Conservation (phyloP, 73 alveolate species). For the Uronychia binucleata region DNA sequence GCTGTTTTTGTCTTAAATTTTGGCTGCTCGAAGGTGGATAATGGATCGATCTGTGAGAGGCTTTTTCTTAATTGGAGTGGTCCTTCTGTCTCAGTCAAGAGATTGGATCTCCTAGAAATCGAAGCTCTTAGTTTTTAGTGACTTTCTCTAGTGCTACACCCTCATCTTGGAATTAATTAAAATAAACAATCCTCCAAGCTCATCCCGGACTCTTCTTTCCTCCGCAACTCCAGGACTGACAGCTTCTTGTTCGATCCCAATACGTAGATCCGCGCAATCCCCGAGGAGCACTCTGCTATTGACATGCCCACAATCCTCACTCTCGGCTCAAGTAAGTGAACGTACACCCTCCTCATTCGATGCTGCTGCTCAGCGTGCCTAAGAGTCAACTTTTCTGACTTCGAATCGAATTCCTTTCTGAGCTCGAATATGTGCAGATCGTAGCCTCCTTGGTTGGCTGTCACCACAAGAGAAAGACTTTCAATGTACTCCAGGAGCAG, state of each 20-base stretch:
- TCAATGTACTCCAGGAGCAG: constrained; percentile 36
- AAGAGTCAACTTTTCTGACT: too few species aligned
- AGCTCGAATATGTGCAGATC: constrained; percentile 42
- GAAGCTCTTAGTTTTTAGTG: too few species aligned
- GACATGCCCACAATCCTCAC: constrained; percentile 28
- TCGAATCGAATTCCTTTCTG: neutral
- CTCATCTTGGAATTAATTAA: neutral
- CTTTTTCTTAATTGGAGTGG: too few species aligned
- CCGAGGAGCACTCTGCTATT: neutral
- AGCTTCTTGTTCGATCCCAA: constrained; percentile 2
- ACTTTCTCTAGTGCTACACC: too few species aligned
- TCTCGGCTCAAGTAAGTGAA: neutral
- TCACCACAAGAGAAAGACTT: constrained; percentile 19
- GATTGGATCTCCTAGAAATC: too few species aligned
- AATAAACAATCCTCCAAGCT: neutral
- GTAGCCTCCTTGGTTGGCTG: constrained; percentile 41
- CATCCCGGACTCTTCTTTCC: neutral
- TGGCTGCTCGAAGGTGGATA: too few species aligned
- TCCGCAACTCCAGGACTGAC: constrained; percentile 23
- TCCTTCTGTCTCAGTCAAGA: too few species aligned
- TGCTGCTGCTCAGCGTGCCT: neutral
- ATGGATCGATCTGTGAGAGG: too few species aligned
- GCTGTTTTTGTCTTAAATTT: too few species aligned
- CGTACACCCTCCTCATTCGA: neutral
- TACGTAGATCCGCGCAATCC: constrained; percentile 7